A percentile compares a stretch with the other conserved stretches of the same genome.
These are phyloP conservation scores for Symbiodinium pilosum DNA, from an alignment of 73 alveolate genomes.

Conservation along the genomic window DNA sequence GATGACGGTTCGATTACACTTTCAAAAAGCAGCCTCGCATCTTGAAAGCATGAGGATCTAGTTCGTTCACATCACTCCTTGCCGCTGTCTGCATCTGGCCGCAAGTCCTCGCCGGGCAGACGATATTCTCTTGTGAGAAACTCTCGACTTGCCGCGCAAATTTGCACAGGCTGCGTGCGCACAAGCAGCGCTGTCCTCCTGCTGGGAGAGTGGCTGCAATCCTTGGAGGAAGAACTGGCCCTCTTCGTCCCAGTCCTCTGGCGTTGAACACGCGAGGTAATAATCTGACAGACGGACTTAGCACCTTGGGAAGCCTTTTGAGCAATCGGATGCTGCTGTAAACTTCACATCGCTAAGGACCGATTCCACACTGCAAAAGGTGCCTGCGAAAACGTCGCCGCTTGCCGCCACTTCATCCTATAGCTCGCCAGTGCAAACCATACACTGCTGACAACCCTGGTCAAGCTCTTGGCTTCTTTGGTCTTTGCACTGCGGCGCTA, in stretches of 20 bases:
- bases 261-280: too few species aligned
- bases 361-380: not conserved
- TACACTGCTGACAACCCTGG: too few species aligned
- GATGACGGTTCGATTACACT: too few species aligned
- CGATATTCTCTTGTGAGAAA: not conserved
- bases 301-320: too few species aligned
- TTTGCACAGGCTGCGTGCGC: too few species aligned
- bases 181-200: not conserved
- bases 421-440: too few species aligned
- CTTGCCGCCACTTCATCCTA: slow-evolving; percentile 37
- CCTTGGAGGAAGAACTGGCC: slow-evolving; percentile 34
- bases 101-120: not conserved
- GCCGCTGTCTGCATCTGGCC: not conserved
- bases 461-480: slow-evolving; percentile 33
- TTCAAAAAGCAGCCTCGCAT: too few species aligned
- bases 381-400: slow-evolving; percentile 44
- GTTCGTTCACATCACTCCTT: too few species aligned
- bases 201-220: slow-evolving; percentile 28
- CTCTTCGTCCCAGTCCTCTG: slow-evolving; percentile 33
- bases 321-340: not conserved
- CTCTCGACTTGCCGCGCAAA: not conserved
- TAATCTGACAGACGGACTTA: too few species aligned
- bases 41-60: too few species aligned
- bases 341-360: not conserved
- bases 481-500: slow-evolving; percentile 8